Evolutionary conservation across 139 green algal species (phyloP).

Genomic region (Chlamydomonas sp.): DNA sequence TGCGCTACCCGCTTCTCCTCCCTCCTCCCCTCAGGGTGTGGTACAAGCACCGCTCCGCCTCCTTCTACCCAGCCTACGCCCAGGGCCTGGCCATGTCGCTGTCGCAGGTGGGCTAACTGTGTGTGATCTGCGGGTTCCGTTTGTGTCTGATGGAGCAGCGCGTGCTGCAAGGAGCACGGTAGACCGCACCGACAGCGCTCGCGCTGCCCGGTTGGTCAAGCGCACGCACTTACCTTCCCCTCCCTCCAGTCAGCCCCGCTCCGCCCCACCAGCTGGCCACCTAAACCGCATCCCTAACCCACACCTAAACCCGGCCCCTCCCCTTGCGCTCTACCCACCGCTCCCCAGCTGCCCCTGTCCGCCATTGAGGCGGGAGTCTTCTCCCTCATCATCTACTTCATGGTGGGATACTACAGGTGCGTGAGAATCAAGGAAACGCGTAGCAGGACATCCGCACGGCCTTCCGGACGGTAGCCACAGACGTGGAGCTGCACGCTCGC

Average conservation of each 20-base stretch:
- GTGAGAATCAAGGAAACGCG: background rate
- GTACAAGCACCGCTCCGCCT: constrained; percentile 47
- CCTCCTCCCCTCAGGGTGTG: constrained; percentile 18
- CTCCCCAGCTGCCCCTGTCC: constrained; percentile 8
- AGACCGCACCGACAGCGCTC: background rate
- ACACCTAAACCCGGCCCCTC: no score
- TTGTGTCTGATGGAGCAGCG: no score
- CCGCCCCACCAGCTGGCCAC: no score
- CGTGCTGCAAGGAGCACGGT: background rate
- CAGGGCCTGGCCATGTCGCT: constrained; percentile 42
- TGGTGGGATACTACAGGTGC: constrained; percentile 26
- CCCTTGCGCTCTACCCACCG: background rate
- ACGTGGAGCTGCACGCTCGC: no score
- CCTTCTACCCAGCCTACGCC: constrained; percentile 47
- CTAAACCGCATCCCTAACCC: no score
- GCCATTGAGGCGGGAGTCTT: constrained; percentile 21
- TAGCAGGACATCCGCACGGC: no score
- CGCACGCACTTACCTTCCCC: background rate
- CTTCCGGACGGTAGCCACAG: no score
- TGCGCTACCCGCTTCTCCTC: background rate
- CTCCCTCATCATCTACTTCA: constrained; percentile 52
- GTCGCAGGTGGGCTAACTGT: background rate
- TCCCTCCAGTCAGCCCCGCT: background rate
- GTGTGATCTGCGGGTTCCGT: background rate
- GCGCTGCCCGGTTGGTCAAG: no score